Conservation (phyloP, 1,139 yeast genomes). For the Pichia sp. region DNA sequence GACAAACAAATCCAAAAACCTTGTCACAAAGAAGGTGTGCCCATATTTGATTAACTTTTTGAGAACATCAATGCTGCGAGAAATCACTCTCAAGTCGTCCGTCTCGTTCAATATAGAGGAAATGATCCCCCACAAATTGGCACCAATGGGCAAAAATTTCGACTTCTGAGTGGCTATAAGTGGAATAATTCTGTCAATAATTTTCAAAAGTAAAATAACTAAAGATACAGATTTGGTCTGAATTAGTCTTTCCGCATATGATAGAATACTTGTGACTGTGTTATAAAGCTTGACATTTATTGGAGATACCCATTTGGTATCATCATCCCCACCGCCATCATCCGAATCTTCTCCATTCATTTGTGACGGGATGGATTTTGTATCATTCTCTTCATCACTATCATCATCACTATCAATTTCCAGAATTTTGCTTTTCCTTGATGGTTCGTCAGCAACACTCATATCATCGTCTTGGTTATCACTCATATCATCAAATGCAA, state of each 20-base stretch:
- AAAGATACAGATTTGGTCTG: conserved; percentile 63
- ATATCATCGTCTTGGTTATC: conserved; percentile 24
- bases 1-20: conserved; percentile 41
- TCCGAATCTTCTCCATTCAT: conserved; percentile 19
- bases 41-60: conserved; percentile 38
- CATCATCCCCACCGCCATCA: conserved; percentile 17
- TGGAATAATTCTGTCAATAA: conserved; percentile 50
- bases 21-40: conserved; percentile 47
- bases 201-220: conserved; percentile 50
- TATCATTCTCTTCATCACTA: conserved; percentile 32
- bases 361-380: conserved; percentile 15
- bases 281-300: conserved; percentile 57
- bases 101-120: conserved; percentile 37
- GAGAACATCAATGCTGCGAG: conserved; percentile 36
- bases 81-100: conserved; percentile 36
- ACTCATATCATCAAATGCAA: conserved; percentile 32
- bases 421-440: conserved; percentile 22
- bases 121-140: conserved; percentile 64
- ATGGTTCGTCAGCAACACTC: conserved; percentile 17
- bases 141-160: conserved; percentile 60
- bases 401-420: conserved; percentile 36
- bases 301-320: conserved; percentile 53
- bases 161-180: conserved; percentile 58
- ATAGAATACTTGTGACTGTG: conserved; percentile 56
- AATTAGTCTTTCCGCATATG: conserved; percentile 65